phyloP scores from a whole-genome alignment of 306 rosid species.

The Amphicarpaea edgeworthii region DNA sequence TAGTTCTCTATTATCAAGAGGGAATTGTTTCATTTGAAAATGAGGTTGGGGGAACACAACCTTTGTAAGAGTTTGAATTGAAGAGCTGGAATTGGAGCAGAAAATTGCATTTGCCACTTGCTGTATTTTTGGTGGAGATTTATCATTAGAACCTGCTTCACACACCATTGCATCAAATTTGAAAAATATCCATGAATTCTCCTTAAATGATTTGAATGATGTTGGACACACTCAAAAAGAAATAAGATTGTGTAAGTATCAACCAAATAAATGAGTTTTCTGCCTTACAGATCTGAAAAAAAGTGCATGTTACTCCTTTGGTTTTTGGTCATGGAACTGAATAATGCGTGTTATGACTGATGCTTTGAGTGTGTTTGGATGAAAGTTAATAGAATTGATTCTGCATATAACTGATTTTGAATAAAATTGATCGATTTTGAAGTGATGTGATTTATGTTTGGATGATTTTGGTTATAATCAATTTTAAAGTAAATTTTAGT shows the following conservation, averaged over 20 bases:
- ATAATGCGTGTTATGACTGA: not conserved
- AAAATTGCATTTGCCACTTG: not conserved
- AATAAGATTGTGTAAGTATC: not conserved
- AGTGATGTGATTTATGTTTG: no score
- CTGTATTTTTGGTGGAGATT: conserved; percentile 37
- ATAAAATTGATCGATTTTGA: no score
- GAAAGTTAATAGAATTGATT: no score
- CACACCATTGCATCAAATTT: conserved; percentile 9
- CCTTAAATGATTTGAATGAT: conserved; percentile 27
- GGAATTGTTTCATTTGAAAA: conserved; percentile 35
- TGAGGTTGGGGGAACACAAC: not conserved
- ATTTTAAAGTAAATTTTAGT: no score
- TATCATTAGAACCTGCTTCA: conserved; percentile 28
- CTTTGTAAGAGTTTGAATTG: conserved; percentile 20
- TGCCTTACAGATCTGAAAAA: not conserved
- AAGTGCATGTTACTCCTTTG: not conserved
- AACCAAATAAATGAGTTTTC: not conserved
- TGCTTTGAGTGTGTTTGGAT: no score
- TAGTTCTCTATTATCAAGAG: conserved; percentile 32
- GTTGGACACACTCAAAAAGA: not conserved
- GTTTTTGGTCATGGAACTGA: conserved; percentile 1
- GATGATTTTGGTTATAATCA: no score
- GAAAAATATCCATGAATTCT: not conserved
- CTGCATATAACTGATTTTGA: no score
- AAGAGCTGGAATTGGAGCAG: conserved; percentile 10